Conservation (phyloP, 345 rosid genomes). For the Chamaenerion angustifolium region DNA sequence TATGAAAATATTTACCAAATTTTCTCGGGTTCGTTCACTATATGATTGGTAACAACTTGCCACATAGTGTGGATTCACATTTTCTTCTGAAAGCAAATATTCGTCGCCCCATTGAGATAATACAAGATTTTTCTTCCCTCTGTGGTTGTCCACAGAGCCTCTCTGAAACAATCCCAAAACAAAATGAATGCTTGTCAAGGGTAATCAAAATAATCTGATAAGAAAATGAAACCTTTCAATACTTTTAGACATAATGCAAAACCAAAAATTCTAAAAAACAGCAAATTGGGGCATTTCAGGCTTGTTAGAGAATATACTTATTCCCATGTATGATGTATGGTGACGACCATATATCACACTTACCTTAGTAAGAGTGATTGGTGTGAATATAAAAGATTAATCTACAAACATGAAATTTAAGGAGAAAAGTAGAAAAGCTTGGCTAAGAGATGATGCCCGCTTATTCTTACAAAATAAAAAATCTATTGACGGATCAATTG, state of each 20-base stretch:
- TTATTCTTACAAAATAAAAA: too few species aligned
- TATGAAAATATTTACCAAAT: slow-evolving; percentile 42
- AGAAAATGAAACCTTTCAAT: not conserved
- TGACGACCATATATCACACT: too few species aligned
- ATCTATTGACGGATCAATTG: too few species aligned
- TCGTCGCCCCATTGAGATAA: slow-evolving; percentile 89
- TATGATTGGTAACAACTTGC: slow-evolving; percentile 46
- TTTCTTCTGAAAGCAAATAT: slow-evolving; percentile 59
- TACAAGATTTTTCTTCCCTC: slow-evolving; percentile 91
- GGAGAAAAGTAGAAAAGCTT: too few species aligned
- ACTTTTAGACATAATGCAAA: not conserved
- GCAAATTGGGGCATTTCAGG: too few species aligned
- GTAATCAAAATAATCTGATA: not conserved
- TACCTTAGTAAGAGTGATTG: too few species aligned
- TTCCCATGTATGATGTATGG: too few species aligned
- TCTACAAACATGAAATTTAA: too few species aligned
- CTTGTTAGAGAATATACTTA: too few species aligned
- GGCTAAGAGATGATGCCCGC: too few species aligned
- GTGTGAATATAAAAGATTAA: too few species aligned
- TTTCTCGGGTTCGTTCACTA: slow-evolving; percentile 52
- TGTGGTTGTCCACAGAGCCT: slow-evolving; percentile 53
- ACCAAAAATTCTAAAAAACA: not conserved
- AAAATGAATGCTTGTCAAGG: not conserved
- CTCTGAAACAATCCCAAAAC: slow-evolving; percentile 25
- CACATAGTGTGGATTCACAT: slow-evolving; percentile 50